These are phyloP conservation scores for Macadamia integrifolia DNA, from an alignment of 164 flowering plant genomes.

Conservation along the genomic window DNA sequence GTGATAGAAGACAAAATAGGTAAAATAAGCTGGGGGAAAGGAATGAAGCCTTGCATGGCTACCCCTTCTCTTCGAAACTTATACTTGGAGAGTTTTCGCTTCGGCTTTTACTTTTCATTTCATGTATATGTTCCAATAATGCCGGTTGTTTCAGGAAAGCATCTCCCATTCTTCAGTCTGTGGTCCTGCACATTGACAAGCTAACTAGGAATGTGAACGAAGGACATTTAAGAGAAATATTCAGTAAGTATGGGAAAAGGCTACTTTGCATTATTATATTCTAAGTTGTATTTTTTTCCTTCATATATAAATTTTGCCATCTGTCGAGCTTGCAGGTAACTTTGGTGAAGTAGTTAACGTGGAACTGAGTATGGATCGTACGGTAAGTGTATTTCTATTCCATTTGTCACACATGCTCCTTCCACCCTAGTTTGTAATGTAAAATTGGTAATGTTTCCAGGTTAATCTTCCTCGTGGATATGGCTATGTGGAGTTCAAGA, in stretches of 20 bases:
- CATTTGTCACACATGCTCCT: not conserved
- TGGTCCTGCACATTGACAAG: constrained; percentile 74
- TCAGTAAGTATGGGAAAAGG: constrained; percentile 43
- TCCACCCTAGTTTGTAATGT: not conserved
- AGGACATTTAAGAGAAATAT: constrained; percentile 88
- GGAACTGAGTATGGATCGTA: constrained; percentile 73
- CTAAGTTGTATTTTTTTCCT: too few relatives aligned
- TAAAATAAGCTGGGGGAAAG: too few relatives aligned
- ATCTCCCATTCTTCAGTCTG: constrained; percentile 69
- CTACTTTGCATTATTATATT: too few relatives aligned
- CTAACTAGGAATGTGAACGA: constrained; percentile 94
- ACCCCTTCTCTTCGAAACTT: too few relatives aligned
- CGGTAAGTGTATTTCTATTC: constrained; percentile 28
- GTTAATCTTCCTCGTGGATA: constrained; percentile 87
- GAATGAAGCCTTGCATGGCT: too few relatives aligned
- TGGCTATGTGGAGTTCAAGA: constrained; percentile 92
- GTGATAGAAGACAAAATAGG: too few relatives aligned
- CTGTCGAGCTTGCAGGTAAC: constrained; percentile 42
- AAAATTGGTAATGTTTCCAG: constrained; percentile 29
- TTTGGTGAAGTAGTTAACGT: constrained; percentile 90
- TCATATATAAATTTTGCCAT: too few relatives aligned
- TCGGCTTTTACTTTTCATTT: not conserved
- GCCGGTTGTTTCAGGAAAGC: constrained; percentile 55
- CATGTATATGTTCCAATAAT: too few relatives aligned
- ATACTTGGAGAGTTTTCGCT: too few relatives aligned